Evolutionary conservation across 768 basidiomycete genomes (phyloP).

Genomic region (Lenzites betulinus): DNA sequence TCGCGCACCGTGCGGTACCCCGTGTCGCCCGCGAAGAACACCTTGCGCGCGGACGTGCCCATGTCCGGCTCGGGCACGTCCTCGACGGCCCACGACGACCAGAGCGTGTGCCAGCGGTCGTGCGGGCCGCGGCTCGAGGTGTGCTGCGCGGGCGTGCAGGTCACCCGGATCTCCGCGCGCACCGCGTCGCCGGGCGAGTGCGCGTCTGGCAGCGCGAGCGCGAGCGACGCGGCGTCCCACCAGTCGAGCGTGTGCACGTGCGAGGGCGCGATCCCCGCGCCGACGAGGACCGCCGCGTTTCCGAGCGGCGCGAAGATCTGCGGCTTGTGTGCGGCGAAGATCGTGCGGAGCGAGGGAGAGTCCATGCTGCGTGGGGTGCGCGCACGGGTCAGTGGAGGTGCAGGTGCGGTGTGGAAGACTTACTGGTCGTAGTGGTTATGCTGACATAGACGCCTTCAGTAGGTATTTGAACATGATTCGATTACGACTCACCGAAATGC

Average conservation of each 20-base stretch:
- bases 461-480: no score
- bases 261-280: conserved; percentile 33
- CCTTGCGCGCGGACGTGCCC: conserved; percentile 7
- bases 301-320: conserved; percentile 51
- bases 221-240: conserved; percentile 42
- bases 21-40: conserved; percentile 74
- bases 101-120: conserved; percentile 60
- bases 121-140: conserved; percentile 50
- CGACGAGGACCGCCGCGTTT: conserved; percentile 38
- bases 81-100: conserved; percentile 67
- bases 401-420: background rate
- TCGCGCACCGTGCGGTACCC: conserved; percentile 53
- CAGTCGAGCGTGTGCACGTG: conserved; percentile 51
- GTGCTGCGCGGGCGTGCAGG: conserved; percentile 69
- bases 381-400: no score
- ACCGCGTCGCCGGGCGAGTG: no score
- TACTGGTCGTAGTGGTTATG: conserved; percentile 44
- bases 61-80: conserved; percentile 35
- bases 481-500: conserved; percentile 48
- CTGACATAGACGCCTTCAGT: conserved; percentile 15
- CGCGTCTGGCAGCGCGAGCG: no score
- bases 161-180: conserved; percentile 44
- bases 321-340: conserved; percentile 31
- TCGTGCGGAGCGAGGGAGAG: conserved; percentile 33
- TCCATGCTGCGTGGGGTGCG: conserved; percentile 34